Conservation (phyloP, 306 rosid genomes). For the Crotalaria pallida region DNA sequence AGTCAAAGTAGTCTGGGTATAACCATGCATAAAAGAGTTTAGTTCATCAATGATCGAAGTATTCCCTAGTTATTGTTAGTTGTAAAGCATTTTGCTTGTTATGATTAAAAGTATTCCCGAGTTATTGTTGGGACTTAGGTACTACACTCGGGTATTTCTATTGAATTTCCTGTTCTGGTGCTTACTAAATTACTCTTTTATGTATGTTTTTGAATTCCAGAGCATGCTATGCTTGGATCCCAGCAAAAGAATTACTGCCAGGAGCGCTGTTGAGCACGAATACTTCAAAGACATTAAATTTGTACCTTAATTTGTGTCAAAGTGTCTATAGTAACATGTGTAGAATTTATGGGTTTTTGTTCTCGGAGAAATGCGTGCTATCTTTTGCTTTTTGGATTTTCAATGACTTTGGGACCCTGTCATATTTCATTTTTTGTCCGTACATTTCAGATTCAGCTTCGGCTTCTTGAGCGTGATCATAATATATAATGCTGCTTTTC, state of each 20-base stretch:
- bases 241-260: slow-evolving; percentile 82
- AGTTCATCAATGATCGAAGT: background rate
- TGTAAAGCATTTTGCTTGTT: background rate
- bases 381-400: slow-evolving; percentile 17
- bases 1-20: background rate
- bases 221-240: slow-evolving; percentile 98
- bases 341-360: slow-evolving; percentile 55
- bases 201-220: slow-evolving; percentile 39
- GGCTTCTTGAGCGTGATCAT: slow-evolving; percentile 23
- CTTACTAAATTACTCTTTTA: background rate
- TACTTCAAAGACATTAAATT: slow-evolving; percentile 88
- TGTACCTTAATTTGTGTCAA: slow-evolving; percentile 60
- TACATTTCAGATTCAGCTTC: slow-evolving; percentile 23
- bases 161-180: background rate
- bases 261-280: slow-evolving; percentile 95
- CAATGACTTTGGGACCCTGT: slow-evolving; percentile 12
- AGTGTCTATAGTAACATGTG: slow-evolving; percentile 63
- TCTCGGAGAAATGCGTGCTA: slow-evolving; percentile 58
- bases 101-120: background rate
- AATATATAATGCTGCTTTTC: background rate
- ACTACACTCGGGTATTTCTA: background rate
- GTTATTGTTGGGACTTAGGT: no score
- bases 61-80: background rate
- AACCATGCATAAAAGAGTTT: background rate
- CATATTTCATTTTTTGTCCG: slow-evolving; percentile 9